Conservation (phyloP, 108 stramenopile species). For the Fistulifera pelliculosa region DNA sequence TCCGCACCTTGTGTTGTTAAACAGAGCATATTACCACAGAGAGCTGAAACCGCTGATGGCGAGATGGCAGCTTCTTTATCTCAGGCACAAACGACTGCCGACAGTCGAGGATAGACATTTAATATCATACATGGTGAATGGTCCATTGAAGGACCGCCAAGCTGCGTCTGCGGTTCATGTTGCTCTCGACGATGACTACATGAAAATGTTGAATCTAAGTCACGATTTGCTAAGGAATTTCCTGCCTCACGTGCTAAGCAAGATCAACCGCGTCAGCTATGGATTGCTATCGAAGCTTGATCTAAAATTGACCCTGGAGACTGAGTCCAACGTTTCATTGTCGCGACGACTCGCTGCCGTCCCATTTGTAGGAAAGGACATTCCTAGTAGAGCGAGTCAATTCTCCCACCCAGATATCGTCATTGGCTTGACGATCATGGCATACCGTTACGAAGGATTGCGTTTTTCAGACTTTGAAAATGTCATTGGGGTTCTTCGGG, state of each 20-base stretch:
- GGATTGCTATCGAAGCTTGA: constrained; percentile 78
- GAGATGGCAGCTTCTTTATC: constrained; percentile 93
- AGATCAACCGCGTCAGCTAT: constrained; percentile 97
- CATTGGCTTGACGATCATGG: constrained; percentile 93
- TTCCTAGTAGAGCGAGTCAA: constrained; percentile 93
- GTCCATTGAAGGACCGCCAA: constrained; percentile 60
- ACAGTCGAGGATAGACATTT: constrained; percentile 86
- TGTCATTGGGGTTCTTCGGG: constrained; percentile 79
- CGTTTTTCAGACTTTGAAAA: constrained; percentile 85
- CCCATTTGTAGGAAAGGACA: constrained; percentile 98
- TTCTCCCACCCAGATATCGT: constrained; percentile 99
- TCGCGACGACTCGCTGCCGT: constrained; percentile 90
- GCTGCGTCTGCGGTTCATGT: constrained; percentile 83
- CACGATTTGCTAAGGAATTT: constrained; percentile 90
- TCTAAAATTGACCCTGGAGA: constrained; percentile 60
- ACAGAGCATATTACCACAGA: constrained; percentile 77
- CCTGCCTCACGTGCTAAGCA: constrained; percentile 86
- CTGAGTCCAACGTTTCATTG: constrained; percentile 81
- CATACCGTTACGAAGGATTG: constrained; percentile 96
- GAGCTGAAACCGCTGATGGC: constrained; percentile 88
- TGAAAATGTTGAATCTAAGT: constrained; percentile 96
- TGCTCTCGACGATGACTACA: constrained; percentile 92
- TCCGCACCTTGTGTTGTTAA: constrained; percentile 91
- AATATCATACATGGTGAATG: constrained; percentile 88
- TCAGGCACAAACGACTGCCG: constrained; percentile 81